Conservation (phyloP, 805 yeast species). For the Ogataea philodendri region DNA sequence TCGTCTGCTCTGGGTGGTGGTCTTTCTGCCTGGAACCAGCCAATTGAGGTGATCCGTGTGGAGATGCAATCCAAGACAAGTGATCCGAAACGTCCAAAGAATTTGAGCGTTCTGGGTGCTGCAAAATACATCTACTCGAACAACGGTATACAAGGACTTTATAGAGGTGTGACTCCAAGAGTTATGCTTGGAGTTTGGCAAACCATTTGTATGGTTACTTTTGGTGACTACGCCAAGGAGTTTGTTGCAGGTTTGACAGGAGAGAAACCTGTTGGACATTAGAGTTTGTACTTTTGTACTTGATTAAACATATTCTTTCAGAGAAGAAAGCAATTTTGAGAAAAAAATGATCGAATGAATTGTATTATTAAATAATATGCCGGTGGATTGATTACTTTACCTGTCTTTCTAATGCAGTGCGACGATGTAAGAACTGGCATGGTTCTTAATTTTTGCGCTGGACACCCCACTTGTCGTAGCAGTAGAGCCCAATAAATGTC, state of each 20-base stretch:
- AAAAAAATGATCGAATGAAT: too few relatives aligned
- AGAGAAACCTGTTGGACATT: conserved; percentile 44
- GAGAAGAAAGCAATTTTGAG: neutral
- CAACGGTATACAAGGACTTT: conserved; percentile 86
- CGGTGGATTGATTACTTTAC: neutral
- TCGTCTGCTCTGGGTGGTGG: conserved; percentile 96
- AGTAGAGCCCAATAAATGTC: conserved; percentile 61
- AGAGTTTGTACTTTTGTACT: neutral
- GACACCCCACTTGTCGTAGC: conserved; percentile 69
- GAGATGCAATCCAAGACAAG: conserved; percentile 96
- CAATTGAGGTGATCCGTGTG: conserved; percentile 94
- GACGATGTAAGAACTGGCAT: too few relatives aligned
- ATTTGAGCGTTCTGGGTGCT: conserved; percentile 73
- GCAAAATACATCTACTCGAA: conserved; percentile 77
- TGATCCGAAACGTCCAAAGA: conserved; percentile 95
- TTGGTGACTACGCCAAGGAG: conserved; percentile 90
- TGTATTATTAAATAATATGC: too few relatives aligned
- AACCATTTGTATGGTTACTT: conserved; percentile 96
- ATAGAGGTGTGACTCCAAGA: conserved; percentile 96
- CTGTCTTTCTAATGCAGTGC: too few relatives aligned
- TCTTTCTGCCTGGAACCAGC: conserved; percentile 97
- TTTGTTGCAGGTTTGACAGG: conserved; percentile 63
- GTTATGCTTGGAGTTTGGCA: conserved; percentile 97
- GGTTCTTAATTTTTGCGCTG: conserved; percentile 21
- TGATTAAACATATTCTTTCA: conserved; percentile 1